A percentile compares a stretch with the other conserved stretches of the same genome.
These are phyloP conservation scores for Cylindrotheca closterium DNA, from an alignment of 108 stramenopile species.

Conservation along the genomic window DNA sequence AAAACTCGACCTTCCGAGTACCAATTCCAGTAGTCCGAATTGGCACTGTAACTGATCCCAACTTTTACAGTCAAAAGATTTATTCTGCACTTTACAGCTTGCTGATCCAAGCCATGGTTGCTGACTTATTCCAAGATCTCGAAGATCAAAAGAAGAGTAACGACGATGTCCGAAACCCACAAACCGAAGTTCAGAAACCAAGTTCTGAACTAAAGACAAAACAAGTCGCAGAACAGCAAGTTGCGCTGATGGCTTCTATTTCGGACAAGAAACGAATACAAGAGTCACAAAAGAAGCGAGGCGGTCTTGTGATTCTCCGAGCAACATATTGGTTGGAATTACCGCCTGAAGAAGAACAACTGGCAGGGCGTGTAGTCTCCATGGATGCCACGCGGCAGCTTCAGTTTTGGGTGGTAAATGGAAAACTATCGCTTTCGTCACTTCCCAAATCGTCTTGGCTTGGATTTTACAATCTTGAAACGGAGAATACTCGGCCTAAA, in stretches of 20 bases:
- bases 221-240: constrained; percentile 46
- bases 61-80: constrained; percentile 23
- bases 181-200: constrained; percentile 2
- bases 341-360: neutral
- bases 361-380: constrained; percentile 7
- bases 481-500: neutral
- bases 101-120: constrained; percentile 28
- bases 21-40: constrained; percentile 36
- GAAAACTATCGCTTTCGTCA: constrained; percentile 37
- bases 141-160: constrained; percentile 1
- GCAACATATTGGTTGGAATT: constrained; percentile 41
- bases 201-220: neutral
- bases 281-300: constrained; percentile 30
- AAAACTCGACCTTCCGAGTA: constrained; percentile 34
- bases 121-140: constrained; percentile 26
- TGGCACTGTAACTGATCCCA: constrained; percentile 24
- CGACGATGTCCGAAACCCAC: neutral
- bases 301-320: constrained; percentile 55
- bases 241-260: constrained; percentile 38
- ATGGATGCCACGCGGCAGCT: constrained; percentile 58
- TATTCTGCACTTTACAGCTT: constrained; percentile 35
- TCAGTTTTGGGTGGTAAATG: constrained; percentile 61
- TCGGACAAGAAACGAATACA: constrained; percentile 36
- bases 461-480: constrained; percentile 59
- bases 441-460: constrained; percentile 49